Conservation (phyloP, 2,329 filamentous ascomycete species). For the Colletotrichum brevisporum region DNA sequence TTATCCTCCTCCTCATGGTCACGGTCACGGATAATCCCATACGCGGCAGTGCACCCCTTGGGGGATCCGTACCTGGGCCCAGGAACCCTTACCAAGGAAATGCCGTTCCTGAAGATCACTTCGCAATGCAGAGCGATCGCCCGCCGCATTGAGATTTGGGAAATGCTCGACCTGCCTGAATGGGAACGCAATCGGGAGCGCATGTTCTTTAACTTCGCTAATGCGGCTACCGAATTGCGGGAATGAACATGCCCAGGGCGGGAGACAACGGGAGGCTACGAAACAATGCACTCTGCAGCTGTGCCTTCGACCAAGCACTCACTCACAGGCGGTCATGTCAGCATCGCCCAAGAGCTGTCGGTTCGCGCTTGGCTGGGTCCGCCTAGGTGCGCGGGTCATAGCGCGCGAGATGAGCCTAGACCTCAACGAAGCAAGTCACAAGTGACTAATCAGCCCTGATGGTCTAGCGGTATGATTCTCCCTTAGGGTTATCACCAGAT, state of each 20-base stretch:
- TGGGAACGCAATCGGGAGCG: background rate
- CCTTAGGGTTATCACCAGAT: background rate
- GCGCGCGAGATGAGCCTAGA: too few species aligned
- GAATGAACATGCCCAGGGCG: background rate
- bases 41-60: too few species aligned
- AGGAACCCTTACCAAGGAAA: background rate
- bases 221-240: background rate
- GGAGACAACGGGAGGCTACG: too few species aligned
- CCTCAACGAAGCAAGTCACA: background rate
- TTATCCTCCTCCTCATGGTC: background rate
- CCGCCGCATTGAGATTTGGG: background rate
- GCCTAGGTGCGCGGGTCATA: too few species aligned
- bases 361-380: too few species aligned
- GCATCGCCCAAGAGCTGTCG: too few species aligned
- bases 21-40: too few species aligned
- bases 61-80: too few species aligned
- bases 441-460: background rate
- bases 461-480: conserved; percentile 10
- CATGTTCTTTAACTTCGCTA: background rate
- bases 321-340: too few species aligned
- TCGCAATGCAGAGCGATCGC: background rate
- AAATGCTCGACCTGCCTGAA: background rate
- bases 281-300: too few species aligned
- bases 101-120: conserved; percentile 18
- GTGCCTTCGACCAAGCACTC: too few species aligned